Evolutionary conservation across 2,329 filamentous ascomycete genomes (phyloP).

Genomic region (Rhynchosporium agropyri): DNA sequence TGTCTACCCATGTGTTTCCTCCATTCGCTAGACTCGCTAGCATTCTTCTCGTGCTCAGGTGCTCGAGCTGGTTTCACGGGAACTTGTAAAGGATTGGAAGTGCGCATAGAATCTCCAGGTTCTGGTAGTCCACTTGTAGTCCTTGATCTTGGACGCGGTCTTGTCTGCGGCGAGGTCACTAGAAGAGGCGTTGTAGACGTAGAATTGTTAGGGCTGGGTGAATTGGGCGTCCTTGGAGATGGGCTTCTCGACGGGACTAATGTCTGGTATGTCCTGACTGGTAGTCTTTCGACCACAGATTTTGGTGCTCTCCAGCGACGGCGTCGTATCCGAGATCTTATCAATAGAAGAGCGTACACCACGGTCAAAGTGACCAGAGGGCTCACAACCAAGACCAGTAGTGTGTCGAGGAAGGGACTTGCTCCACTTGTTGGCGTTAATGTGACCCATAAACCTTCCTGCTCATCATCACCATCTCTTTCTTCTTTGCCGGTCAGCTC

Average conservation of each 20-base stretch:
- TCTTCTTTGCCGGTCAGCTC: constrained; percentile 35
- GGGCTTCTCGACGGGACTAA: constrained; percentile 65
- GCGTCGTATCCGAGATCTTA: constrained; percentile 85
- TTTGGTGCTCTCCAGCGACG: constrained; percentile 97
- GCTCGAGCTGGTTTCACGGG: constrained; percentile 31
- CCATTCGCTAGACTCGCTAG: constrained; percentile 56
- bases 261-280: constrained; percentile 92
- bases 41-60: constrained; percentile 52
- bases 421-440: constrained; percentile 87
- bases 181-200: constrained; percentile 82
- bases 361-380: constrained; percentile 90
- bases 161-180: constrained; percentile 54
- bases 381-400: constrained; percentile 94
- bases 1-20: constrained; percentile 68
- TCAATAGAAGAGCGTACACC: constrained; percentile 84
- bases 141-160: constrained; percentile 63
- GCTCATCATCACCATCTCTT: constrained; percentile 50
- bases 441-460: constrained; percentile 93
- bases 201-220: constrained; percentile 64
- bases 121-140: constrained; percentile 65
- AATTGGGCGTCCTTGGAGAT: constrained; percentile 48
- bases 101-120: constrained; percentile 50
- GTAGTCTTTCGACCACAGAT: constrained; percentile 90
- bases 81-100: constrained; percentile 43
- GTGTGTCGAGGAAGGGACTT: constrained; percentile 92